Conservation (phyloP, 129 eudicot species). For the Artemisia argyi region DNA sequence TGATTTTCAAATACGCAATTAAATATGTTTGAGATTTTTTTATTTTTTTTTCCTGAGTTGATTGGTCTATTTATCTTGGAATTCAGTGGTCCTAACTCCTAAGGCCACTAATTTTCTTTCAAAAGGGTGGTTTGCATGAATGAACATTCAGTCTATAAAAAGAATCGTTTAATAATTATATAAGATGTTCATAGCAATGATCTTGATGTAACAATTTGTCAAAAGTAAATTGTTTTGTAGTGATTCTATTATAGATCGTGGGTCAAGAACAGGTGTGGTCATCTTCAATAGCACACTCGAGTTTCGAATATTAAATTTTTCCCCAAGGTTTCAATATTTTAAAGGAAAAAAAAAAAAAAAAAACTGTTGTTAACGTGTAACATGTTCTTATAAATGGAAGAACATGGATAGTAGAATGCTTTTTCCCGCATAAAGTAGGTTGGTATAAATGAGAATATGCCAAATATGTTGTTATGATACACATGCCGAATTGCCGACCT, state of each 20-base stretch:
- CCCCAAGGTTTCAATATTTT: background rate
- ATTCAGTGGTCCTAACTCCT: background rate
- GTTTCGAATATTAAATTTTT: background rate
- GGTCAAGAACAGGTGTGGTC: background rate
- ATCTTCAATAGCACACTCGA: background rate
- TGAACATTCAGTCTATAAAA: background rate
- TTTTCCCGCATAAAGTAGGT: background rate
- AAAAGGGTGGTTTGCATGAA: background rate
- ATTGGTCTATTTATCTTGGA: background rate
- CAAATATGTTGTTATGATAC: background rate
- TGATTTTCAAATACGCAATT: too few species aligned
- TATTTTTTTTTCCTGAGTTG: background rate
- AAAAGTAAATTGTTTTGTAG: background rate
- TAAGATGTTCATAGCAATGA: background rate
- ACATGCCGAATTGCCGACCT: background rate
- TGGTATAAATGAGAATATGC: background rate
- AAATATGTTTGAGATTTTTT: too few species aligned
- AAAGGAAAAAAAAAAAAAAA: background rate
- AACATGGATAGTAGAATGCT: background rate
- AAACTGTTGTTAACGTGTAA: background rate
- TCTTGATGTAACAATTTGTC: constrained; percentile 1
- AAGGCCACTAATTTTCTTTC: background rate
- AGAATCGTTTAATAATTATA: background rate
- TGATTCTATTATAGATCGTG: background rate
- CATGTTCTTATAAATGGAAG: constrained; percentile 2